Percentiles rank a stretch among this genome's conserved stretches.
Evolutionary conservation across 2,329 filamentous ascomycete genomes (phyloP).

Genomic region (Penicillium expansum): DNA sequence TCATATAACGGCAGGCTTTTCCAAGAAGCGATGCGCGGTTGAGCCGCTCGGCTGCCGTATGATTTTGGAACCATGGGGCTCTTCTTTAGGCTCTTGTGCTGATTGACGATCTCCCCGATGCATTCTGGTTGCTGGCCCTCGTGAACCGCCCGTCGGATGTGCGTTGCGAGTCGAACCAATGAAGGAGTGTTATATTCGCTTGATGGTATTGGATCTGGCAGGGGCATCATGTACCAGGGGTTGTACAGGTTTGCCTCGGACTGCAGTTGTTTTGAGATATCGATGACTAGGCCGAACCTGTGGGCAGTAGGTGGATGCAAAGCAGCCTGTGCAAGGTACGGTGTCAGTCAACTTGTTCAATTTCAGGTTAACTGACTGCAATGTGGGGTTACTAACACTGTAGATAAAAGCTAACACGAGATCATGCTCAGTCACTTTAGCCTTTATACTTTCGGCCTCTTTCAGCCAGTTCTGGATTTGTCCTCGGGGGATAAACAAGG

Average conservation of each 20-base stretch:
- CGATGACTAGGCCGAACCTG: background rate
- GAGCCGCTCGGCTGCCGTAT: conserved; percentile 3
- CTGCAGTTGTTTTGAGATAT: conserved; percentile 5
- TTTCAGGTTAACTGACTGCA: background rate
- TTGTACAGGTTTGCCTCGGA: conserved; percentile 2
- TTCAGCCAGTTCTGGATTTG: background rate
- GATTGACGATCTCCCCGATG: conserved; percentile 1
- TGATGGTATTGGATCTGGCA: conserved; percentile 6
- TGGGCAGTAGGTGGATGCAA: background rate
- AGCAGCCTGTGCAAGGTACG: background rate
- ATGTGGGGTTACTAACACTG: background rate
- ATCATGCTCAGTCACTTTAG: conserved; percentile 6
- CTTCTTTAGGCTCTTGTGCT: background rate
- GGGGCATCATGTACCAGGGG: conserved; percentile 8
- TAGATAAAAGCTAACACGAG: conserved; percentile 2
- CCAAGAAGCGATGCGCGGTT: conserved; percentile 5
- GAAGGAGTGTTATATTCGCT: background rate
- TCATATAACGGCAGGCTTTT: conserved; percentile 4
- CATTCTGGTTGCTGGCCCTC: conserved; percentile 5
- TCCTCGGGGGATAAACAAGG: background rate
- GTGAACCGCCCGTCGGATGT: background rate
- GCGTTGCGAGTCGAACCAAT: background rate
- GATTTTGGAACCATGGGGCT: background rate
- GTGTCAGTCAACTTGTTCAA: background rate
- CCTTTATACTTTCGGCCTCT: background rate